Evolutionary conservation across 495 filamentous ascomycete genomes (phyloP).

Genomic region (Penicillium steckii): DNA sequence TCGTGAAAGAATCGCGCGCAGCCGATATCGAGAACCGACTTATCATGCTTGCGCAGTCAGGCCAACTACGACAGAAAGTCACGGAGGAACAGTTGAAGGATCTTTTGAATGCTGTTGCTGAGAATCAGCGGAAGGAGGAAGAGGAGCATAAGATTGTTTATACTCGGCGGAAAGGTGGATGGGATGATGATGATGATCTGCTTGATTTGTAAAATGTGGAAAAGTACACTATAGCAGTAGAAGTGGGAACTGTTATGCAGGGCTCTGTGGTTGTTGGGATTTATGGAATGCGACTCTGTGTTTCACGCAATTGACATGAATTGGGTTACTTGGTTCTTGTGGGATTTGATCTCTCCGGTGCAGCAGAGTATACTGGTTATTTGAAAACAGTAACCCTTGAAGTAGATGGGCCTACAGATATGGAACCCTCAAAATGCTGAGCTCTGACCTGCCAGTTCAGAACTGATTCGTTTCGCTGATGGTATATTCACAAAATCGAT

Average conservation of each 20-base stretch:
- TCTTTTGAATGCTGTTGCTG: constrained; percentile 76
- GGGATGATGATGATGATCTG: constrained; percentile 85
- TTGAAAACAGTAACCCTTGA: too few relatives aligned
- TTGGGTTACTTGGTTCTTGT: too few relatives aligned
- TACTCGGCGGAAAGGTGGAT: constrained; percentile 75
- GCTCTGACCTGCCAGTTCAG: background rate
- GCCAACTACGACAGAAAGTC: constrained; percentile 83
- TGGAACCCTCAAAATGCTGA: too few relatives aligned
- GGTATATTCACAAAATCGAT: background rate
- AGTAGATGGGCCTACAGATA: too few relatives aligned
- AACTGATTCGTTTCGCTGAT: background rate
- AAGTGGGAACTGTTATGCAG: too few relatives aligned
- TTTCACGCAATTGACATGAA: too few relatives aligned
- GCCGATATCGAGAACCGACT: constrained; percentile 88
- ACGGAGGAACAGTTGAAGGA: constrained; percentile 94
- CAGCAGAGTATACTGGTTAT: too few relatives aligned
- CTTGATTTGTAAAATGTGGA: constrained; percentile 57
- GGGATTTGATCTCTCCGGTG: too few relatives aligned
- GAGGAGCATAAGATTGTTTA: constrained; percentile 82
- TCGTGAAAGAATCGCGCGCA: constrained; percentile 92
- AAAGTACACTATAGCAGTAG: too few relatives aligned
- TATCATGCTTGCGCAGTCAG: constrained; percentile 83
- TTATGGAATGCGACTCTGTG: too few relatives aligned
- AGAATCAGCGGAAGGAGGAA: constrained; percentile 58
- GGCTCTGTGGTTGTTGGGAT: too few relatives aligned